A percentile compares a stretch with the other conserved stretches of the same genome.
These are phyloP conservation scores for Kandelia obovata DNA, from an alignment of 345 rosid species.

Conservation along the genomic window DNA sequence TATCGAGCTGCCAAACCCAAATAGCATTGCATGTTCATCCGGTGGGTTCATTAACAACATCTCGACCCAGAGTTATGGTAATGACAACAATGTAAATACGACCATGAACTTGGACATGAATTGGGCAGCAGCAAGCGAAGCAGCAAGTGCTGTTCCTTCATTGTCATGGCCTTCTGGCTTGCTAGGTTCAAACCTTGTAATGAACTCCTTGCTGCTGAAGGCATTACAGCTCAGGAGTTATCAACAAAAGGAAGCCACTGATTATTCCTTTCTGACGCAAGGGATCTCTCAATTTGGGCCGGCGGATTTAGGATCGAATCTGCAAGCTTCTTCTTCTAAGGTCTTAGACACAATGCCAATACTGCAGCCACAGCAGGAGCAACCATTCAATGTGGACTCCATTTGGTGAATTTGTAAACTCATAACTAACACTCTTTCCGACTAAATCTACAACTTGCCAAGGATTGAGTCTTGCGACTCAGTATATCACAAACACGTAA, in stretches of 20 bases:
- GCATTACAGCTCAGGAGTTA: conserved; percentile 70
- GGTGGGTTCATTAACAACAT: conserved; percentile 2
- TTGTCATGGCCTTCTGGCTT: conserved; percentile 60
- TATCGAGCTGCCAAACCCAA: conserved; percentile 51
- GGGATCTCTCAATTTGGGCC: conserved; percentile 26
- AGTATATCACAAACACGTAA: not conserved
- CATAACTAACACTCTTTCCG: conserved; percentile 12
- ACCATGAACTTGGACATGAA: conserved; percentile 30
- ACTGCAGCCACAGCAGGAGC: conserved; percentile 56
- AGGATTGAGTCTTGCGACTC: not conserved
- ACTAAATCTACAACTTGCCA: not conserved
- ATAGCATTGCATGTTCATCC: conserved; percentile 23
- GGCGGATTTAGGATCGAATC: conserved; percentile 28
- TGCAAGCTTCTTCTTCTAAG: conserved; percentile 56
- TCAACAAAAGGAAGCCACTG: conserved; percentile 48
- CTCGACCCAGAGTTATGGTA: conserved; percentile 9
- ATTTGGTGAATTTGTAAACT: conserved; percentile 48
- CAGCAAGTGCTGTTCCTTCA: conserved; percentile 25
- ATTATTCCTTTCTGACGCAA: conserved; percentile 40
- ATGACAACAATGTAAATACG: conserved; percentile 31
- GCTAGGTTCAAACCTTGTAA: conserved; percentile 55
- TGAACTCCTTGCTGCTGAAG: conserved; percentile 79
- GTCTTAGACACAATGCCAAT: conserved; percentile 32
- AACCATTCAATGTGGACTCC: conserved; percentile 79
- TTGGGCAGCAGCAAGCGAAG: conserved; percentile 35